Percentiles rank a stretch among this genome's conserved stretches.
phyloP scores from a whole-genome alignment of 1,139 yeast genomes.

The Hanseniaspora sp. region DNA sequence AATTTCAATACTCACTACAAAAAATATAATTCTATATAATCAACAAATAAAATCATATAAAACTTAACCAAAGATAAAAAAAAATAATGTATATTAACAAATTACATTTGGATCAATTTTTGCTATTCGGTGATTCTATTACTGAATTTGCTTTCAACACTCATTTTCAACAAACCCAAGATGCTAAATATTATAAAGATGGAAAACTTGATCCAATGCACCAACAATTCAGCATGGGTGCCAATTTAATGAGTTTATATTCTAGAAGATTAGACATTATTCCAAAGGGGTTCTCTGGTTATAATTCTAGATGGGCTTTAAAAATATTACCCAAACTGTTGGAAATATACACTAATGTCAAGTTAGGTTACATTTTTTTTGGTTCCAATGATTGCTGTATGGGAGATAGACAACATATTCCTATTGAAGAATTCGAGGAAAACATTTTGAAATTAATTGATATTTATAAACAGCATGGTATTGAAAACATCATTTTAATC shows the following conservation, averaged over 20 bases:
- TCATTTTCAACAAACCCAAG: constrained; percentile 11
- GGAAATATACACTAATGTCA: constrained; percentile 29
- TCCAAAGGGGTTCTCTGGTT: constrained; percentile 55
- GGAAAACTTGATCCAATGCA: constrained; percentile 23
- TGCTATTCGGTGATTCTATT: constrained; percentile 62
- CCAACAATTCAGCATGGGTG: constrained; percentile 37
- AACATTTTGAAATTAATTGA: constrained; percentile 40
- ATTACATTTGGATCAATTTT: constrained; percentile 36
- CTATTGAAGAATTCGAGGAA: constrained; percentile 36
- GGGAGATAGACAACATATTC: constrained; percentile 44
- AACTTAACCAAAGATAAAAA: not conserved
- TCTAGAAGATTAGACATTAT: constrained; percentile 45
- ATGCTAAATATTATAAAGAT: constrained; percentile 13
- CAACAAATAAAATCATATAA: not conserved
- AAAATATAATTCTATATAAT: too few relatives aligned
- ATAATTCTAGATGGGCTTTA: constrained; percentile 44
- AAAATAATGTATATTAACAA: constrained; percentile 7
- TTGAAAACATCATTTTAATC: constrained; percentile 41
- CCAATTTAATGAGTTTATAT: constrained; percentile 41
- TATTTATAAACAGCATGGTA: constrained; percentile 33
- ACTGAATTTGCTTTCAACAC: constrained; percentile 43
- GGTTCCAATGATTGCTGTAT: constrained; percentile 66
- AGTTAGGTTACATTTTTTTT: constrained; percentile 49
- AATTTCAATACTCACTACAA: too few relatives aligned
- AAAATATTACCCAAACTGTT: constrained; percentile 40